phyloP scores from a whole-genome alignment of 352 stramenopile species.

The Thalassiosira delicatula region DNA sequence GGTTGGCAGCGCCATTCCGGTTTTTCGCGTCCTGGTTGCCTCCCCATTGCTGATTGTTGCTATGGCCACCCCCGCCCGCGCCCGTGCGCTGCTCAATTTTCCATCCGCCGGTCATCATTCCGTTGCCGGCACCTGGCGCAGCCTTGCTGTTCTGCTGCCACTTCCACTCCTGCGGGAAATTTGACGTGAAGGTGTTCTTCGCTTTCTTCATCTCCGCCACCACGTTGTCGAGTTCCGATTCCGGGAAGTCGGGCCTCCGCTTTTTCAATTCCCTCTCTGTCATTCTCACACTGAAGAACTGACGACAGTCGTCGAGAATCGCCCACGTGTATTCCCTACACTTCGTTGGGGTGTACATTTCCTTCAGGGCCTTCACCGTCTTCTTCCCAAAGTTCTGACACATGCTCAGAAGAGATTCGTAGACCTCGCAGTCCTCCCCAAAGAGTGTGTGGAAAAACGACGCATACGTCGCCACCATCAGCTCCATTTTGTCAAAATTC shows the following conservation, averaged over 20 bases:
- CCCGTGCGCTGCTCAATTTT: no score
- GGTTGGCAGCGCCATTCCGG: neutral
- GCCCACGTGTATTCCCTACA: neutral
- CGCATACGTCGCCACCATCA: neutral
- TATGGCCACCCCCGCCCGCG: no score
- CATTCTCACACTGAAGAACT: neutral
- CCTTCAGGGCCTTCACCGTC: neutral
- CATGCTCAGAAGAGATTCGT: neutral
- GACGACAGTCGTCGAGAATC: neutral
- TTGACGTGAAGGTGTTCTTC: no score
- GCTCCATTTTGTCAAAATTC: neutral
- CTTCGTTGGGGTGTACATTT: neutral
- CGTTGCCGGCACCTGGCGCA: no score
- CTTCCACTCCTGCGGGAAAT: no score
- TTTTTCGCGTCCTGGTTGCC: neutral
- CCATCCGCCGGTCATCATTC: no score
- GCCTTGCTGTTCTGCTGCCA: no score
- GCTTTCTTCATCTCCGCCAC: neutral
- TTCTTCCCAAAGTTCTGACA: neutral
- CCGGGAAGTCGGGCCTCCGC: neutral
- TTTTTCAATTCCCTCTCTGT: neutral
- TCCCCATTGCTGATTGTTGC: neutral
- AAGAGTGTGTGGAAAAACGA: neutral
- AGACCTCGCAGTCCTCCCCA: neutral
- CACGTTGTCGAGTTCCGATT: neutral